These are phyloP conservation scores for Nematocida major DNA, from an alignment of 371 early-diverging fungal species.

Conservation along the genomic window DNA sequence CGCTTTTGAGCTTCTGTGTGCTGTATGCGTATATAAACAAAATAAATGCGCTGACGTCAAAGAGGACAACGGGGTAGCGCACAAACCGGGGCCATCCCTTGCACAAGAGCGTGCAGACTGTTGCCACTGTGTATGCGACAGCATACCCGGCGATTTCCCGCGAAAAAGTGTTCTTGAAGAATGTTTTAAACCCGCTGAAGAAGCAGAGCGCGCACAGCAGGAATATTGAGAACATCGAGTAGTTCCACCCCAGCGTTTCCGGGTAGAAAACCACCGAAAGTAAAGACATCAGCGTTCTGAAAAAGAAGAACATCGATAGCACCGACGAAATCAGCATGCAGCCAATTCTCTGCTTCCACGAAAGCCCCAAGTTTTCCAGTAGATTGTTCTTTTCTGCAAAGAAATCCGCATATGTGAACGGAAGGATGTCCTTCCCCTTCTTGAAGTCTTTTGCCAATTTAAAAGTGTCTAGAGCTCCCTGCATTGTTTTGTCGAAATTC, in stretches of 20 bases:
- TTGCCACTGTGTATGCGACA: background rate
- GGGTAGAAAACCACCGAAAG: background rate
- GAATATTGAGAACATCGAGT: constrained; percentile 7
- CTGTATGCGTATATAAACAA: constrained; percentile 6
- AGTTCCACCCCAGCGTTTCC: constrained; percentile 9
- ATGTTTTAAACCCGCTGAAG: constrained; percentile 47
- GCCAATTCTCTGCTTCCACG: constrained; percentile 31
- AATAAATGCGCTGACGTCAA: background rate
- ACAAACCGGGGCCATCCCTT: background rate
- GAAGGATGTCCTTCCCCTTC: constrained; percentile 11
- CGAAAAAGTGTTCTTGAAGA: constrained; percentile 8
- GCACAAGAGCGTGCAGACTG: background rate
- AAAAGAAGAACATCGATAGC: constrained; percentile 33
- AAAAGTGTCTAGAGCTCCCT: constrained; percentile 42
- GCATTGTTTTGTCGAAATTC: constrained; percentile 47
- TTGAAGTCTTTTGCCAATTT: constrained; percentile 36
- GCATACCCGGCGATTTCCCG: constrained; percentile 22
- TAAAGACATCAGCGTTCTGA: constrained; percentile 9
- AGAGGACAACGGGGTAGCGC: background rate
- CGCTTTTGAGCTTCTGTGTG: constrained; percentile 15
- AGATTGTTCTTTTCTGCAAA: constrained; percentile 40
- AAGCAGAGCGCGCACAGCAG: constrained; percentile 4
- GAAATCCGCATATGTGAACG: constrained; percentile 49
- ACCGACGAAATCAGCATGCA: constrained; percentile 8
- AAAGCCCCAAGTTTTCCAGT: constrained; percentile 22